A percentile compares a stretch with the other conserved stretches of the same genome.
phyloP scores from a whole-genome alignment of 164 flowering plant species.

The Annona squamosa region DNA sequence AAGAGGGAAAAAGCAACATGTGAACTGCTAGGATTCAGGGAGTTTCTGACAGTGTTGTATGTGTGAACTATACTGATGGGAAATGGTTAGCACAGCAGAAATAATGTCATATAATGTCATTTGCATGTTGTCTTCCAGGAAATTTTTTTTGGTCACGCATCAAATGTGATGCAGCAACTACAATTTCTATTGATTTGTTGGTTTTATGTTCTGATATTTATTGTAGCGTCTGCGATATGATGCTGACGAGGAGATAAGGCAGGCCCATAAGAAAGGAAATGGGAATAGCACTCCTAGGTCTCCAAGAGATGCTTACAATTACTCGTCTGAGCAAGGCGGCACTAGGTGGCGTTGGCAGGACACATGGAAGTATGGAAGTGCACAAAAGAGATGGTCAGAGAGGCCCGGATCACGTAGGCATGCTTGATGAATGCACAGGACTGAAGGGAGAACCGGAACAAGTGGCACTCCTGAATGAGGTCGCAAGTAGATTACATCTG shows the following conservation, averaged over 20 bases:
- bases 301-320: slow-evolving; percentile 24
- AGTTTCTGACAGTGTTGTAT: too few species aligned
- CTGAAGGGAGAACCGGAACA: background rate
- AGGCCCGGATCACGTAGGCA: background rate
- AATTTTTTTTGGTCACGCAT: background rate
- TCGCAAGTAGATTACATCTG: background rate
- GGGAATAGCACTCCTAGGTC: slow-evolving; percentile 22
- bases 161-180: background rate
- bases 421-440: background rate
- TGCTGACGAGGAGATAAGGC: slow-evolving; percentile 64
- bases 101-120: background rate
- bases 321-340: slow-evolving; percentile 28
- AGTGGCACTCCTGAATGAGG: background rate
- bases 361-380: slow-evolving; percentile 16
- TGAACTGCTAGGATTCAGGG: too few species aligned
- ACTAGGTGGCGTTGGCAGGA: slow-evolving; percentile 39
- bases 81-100: background rate
- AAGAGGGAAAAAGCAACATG: too few species aligned
- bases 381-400: slow-evolving; percentile 1
- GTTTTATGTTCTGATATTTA: background rate
- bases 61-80: background rate
- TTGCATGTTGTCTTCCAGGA: background rate
- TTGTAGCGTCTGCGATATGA: slow-evolving; percentile 69
- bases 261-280: slow-evolving; percentile 35
- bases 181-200: background rate